Evolutionary conservation across 306 rosid genomes (phyloP).

Genomic region (Malus fusca): DNA sequence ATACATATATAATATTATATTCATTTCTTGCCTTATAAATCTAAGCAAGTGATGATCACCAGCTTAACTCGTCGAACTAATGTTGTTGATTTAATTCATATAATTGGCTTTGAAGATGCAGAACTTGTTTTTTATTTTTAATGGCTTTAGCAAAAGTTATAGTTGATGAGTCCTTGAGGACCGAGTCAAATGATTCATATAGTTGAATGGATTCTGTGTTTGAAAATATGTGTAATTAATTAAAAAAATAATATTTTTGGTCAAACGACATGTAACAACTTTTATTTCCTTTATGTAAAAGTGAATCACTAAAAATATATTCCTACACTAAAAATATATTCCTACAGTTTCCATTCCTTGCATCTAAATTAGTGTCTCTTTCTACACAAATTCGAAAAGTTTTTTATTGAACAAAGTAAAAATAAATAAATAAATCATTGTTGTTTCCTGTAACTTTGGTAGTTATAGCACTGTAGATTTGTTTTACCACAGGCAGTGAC

Average conservation of each 20-base stretch:
- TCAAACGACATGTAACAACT: conserved; percentile 4
- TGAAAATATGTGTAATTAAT: background rate
- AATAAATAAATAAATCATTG: background rate
- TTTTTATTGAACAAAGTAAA: background rate
- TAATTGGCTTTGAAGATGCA: background rate
- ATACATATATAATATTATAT: background rate
- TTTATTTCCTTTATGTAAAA: background rate
- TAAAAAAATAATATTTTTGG: conserved; percentile 2
- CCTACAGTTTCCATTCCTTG: background rate
- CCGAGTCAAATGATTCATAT: background rate
- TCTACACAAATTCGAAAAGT: background rate
- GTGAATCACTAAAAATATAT: background rate
- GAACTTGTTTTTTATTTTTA: background rate
- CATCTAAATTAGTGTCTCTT: no score
- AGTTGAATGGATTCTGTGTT: background rate
- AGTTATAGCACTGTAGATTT: background rate
- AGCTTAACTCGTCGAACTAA: background rate
- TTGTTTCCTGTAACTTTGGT: background rate
- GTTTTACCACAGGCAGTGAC: conserved; percentile 56
- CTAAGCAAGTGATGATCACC: background rate
- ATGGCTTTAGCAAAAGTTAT: background rate
- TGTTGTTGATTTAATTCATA: background rate
- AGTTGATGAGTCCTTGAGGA: background rate
- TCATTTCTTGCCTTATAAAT: background rate
- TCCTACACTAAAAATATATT: background rate